A percentile compares a stretch with the other conserved stretches of the same genome.
Evolutionary conservation across 1,284 basidiomycete species (phyloP).

Genomic region (Tetrapyrgos nigripes): DNA sequence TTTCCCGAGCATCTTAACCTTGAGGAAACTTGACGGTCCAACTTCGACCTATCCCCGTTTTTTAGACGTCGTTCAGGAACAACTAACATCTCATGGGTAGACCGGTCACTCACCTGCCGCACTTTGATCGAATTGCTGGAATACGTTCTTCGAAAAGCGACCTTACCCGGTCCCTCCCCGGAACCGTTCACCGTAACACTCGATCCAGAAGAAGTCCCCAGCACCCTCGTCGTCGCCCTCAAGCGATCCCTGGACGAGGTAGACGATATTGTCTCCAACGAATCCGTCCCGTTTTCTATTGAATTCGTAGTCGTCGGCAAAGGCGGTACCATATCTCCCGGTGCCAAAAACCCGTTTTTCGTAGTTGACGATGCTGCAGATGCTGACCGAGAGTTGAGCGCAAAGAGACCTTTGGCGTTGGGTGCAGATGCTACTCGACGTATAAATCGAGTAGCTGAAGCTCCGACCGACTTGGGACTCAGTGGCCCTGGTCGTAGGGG

Average conservation of each 20-base stretch:
- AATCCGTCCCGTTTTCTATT: slow-evolving; percentile 56
- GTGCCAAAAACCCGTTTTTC: slow-evolving; percentile 82
- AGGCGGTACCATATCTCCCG: slow-evolving; percentile 60
- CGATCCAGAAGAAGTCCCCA: slow-evolving; percentile 5
- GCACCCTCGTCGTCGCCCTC: slow-evolving; percentile 26
- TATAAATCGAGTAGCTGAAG: slow-evolving; percentile 84
- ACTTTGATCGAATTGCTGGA: slow-evolving; percentile 98
- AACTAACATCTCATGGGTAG: slow-evolving; percentile 1
- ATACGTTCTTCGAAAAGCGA: slow-evolving; percentile 92
- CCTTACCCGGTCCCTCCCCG: slow-evolving; percentile 59
- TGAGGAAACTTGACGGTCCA: slow-evolving; percentile 88
- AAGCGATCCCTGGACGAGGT: slow-evolving; percentile 67
- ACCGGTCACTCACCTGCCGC: slow-evolving; percentile 66
- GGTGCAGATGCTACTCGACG: slow-evolving; percentile 96
- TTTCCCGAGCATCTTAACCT: slow-evolving; percentile 94
- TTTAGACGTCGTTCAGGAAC: slow-evolving; percentile 10
- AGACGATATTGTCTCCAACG: slow-evolving; percentile 75
- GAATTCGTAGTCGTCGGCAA: slow-evolving; percentile 51
- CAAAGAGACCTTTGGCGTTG: slow-evolving; percentile 92
- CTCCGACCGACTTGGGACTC: slow-evolving; percentile 69
- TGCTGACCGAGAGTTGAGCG: slow-evolving; percentile 56
- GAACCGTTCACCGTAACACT: not conserved
- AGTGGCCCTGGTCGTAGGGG: slow-evolving; percentile 40
- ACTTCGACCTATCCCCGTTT: slow-evolving; percentile 78
- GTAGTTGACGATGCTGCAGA: slow-evolving; percentile 48